These are phyloP conservation scores for Colletotrichum tropicale DNA, from an alignment of 2,329 filamentous ascomycete species.

Conservation along the genomic window DNA sequence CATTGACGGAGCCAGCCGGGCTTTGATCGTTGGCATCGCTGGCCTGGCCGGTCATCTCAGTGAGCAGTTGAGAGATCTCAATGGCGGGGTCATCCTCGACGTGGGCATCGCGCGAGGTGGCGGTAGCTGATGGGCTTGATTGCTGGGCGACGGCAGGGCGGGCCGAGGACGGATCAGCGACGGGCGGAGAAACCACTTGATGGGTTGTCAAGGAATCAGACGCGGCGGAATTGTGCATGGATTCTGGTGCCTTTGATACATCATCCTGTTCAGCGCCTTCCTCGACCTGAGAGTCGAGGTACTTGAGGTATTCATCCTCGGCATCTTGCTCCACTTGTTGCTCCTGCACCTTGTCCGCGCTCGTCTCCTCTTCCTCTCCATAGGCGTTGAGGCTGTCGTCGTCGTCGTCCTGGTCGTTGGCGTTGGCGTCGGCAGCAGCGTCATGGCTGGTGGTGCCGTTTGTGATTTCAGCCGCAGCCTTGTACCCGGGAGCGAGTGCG, in stretches of 20 bases:
- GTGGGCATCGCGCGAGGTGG: conserved; percentile 30
- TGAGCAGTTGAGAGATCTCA: conserved; percentile 46
- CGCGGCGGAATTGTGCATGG: conserved; percentile 44
- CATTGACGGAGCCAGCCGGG: not conserved
- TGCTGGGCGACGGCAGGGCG: conserved; percentile 25
- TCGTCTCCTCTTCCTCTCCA: conserved; percentile 38
- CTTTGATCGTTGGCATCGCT: conserved; percentile 24
- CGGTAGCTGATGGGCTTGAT: conserved; percentile 10
- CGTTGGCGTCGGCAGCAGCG: conserved; percentile 31
- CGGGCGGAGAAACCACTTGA: conserved; percentile 14
- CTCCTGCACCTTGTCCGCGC: conserved; percentile 28
- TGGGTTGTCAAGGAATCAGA: conserved; percentile 40
- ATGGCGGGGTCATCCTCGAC: conserved; percentile 32
- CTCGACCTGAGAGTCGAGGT: conserved; percentile 50
- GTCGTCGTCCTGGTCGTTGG: conserved; percentile 31
- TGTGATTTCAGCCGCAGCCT: not conserved
- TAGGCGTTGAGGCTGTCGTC: conserved; percentile 53
- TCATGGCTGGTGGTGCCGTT: conserved; percentile 16
- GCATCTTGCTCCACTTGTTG: conserved; percentile 29
- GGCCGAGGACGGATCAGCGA: conserved; percentile 34
- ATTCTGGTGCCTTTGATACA: conserved; percentile 52
- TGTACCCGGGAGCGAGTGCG: conserved; percentile 23
- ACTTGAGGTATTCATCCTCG: conserved; percentile 56
- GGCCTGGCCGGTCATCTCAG: conserved; percentile 42
- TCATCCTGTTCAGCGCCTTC: conserved; percentile 34